A percentile compares a stretch with the other conserved stretches of the same genome.
phyloP scores from a whole-genome alignment of 371 early-diverging fungal species.

The Saksenaea oblongispora region DNA sequence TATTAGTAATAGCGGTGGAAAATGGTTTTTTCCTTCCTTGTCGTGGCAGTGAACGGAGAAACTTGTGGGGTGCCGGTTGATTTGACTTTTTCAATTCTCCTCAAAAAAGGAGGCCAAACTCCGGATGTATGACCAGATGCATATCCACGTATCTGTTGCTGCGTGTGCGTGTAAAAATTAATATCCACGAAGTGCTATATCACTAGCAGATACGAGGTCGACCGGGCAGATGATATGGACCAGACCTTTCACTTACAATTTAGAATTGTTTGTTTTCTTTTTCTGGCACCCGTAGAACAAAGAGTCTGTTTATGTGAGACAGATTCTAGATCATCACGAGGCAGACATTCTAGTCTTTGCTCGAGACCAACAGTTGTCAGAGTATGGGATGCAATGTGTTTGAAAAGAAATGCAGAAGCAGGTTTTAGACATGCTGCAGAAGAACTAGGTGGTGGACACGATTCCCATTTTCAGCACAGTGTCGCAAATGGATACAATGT shows the following conservation, averaged over 20 bases:
- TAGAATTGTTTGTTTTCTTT: conserved; percentile 39
- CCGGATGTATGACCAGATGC: neutral
- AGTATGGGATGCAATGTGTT: conserved; percentile 32
- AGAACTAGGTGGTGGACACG: conserved; percentile 27
- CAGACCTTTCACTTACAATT: conserved; percentile 45
- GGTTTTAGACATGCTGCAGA: conserved; percentile 38
- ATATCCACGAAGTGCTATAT: no score
- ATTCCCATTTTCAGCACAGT: conserved; percentile 38
- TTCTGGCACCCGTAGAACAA: conserved; percentile 56
- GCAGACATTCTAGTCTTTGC: conserved; percentile 41
- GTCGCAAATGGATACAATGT: conserved; percentile 34
- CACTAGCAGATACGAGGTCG: conserved; percentile 52
- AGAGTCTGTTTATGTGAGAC: conserved; percentile 33
- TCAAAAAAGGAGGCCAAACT: neutral
- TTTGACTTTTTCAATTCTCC: no score
- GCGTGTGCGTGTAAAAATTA: neutral
- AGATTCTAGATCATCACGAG: conserved; percentile 36
- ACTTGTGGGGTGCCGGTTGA: no score
- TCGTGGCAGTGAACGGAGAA: no score
- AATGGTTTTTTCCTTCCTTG: no score
- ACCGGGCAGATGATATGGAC: conserved; percentile 53
- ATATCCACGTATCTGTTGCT: neutral
- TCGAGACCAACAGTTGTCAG: conserved; percentile 28
- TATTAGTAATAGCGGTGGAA: no score
- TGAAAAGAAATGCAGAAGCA: conserved; percentile 35